Evolutionary conservation across 2,329 filamentous ascomycete genomes (phyloP).

Genomic region (Pestalotiopsis sp.): DNA sequence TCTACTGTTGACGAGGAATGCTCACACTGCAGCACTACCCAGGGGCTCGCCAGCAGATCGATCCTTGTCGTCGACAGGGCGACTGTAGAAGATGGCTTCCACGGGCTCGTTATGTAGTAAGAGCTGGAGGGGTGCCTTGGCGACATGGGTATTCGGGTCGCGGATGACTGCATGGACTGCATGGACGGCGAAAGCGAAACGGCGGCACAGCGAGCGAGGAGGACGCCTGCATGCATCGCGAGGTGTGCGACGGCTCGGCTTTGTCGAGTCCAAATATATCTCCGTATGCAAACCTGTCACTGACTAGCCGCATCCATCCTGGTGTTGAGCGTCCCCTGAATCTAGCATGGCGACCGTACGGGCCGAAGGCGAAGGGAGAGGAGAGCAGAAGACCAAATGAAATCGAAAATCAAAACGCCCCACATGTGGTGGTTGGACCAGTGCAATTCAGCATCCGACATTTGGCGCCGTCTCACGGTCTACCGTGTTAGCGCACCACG

Average conservation of each 20-base stretch:
- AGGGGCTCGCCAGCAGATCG: neutral
- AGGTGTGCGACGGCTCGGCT: neutral
- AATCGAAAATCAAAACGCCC: neutral
- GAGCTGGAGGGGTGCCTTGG: neutral
- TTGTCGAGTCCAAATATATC: neutral
- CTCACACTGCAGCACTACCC: neutral
- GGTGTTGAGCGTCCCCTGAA: neutral
- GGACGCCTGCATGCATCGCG: neutral
- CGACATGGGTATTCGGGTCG: neutral
- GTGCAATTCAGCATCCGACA: neutral
- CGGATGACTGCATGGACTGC: neutral
- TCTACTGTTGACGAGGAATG: neutral
- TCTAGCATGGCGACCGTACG: neutral
- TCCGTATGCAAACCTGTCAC: neutral
- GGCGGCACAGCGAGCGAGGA: neutral
- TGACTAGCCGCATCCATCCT: neutral
- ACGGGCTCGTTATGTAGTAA: too few species aligned
- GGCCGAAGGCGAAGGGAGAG: neutral
- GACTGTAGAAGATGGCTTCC: too few species aligned
- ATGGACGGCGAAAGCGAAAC: neutral
- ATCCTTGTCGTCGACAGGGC: neutral
- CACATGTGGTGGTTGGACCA: neutral
- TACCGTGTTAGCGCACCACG: slow-evolving; percentile 3
- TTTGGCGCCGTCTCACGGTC: neutral
- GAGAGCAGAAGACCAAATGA: neutral